These are phyloP conservation scores for Tulasnella sp. DNA, from an alignment of 768 basidiomycete species.

Conservation along the genomic window DNA sequence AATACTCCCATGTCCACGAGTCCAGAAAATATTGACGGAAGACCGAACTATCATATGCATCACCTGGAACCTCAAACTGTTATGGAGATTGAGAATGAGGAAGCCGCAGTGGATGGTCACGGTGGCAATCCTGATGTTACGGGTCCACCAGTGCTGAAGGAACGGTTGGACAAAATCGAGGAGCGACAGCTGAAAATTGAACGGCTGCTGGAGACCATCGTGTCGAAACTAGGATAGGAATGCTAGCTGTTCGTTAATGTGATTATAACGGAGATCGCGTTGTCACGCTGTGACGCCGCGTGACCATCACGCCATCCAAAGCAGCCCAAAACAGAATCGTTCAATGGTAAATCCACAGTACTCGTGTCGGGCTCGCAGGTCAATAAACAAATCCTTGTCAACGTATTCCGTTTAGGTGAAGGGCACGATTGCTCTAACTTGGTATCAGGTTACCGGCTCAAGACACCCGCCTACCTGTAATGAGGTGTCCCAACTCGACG, in stretches of 20 bases:
- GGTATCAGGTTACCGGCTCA: too few species aligned
- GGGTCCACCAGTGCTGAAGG: slow-evolving; percentile 22
- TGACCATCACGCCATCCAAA: slow-evolving; percentile 4
- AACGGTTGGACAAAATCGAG: slow-evolving; percentile 34
- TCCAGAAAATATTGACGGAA: neutral
- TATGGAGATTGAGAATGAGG: slow-evolving; percentile 10
- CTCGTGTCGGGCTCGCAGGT: too few species aligned
- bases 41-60: neutral
- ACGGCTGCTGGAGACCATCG: slow-evolving; percentile 28
- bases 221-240: neutral
- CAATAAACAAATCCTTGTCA: too few species aligned
- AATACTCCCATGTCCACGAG: neutral
- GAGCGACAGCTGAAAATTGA: slow-evolving; percentile 38
- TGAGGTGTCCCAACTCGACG: too few species aligned
- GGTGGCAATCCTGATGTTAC: neutral
- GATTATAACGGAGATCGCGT: neutral
- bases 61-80: slow-evolving; percentile 14
- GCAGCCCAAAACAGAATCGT: too few species aligned
- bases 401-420: too few species aligned
- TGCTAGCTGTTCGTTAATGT: neutral
- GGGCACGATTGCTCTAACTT: too few species aligned
- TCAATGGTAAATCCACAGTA: too few species aligned
- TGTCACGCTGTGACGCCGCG: slow-evolving; percentile 3
- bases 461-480: too few species aligned
- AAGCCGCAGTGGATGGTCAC: neutral